Conservation (phyloP, 139 green algal genomes). For the Closterium sp. region DNA sequence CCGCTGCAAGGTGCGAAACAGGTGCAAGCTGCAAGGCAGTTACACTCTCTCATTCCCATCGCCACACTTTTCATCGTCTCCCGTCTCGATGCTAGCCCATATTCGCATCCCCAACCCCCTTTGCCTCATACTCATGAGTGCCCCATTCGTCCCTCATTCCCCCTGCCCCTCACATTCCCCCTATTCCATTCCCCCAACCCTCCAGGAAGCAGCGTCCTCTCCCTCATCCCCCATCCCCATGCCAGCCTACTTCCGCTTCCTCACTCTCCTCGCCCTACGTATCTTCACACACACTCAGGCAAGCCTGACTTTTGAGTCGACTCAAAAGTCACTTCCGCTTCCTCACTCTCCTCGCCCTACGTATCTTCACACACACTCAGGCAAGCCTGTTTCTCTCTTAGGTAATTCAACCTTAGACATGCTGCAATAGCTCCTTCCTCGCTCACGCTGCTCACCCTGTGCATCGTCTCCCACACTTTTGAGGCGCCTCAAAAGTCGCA, state of each 20-base stretch:
- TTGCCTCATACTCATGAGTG: not conserved
- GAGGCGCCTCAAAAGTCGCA: no score
- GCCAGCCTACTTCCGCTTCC: conserved; percentile 92
- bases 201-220: not conserved
- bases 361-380: no score
- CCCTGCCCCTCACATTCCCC: not conserved
- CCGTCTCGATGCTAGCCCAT: no score
- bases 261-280: conserved; percentile 83
- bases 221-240: conserved; percentile 60
- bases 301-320: no score
- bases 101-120: not conserved
- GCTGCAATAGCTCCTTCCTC: no score
- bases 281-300: conserved; percentile 41
- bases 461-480: conserved; percentile 40
- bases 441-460: conserved; percentile 83
- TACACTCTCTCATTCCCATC: no score
- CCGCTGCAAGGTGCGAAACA: not conserved
- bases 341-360: no score
- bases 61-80: no score
- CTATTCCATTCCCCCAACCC: not conserved
- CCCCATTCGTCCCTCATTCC: not conserved
- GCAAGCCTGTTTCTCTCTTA: no score
- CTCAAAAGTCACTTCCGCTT: no score
- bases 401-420: no score
- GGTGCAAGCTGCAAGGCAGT: not conserved